Evolutionary conservation across 176 grass and related monocot genomes (phyloP).

Genomic region (Musa schizocarpa): DNA sequence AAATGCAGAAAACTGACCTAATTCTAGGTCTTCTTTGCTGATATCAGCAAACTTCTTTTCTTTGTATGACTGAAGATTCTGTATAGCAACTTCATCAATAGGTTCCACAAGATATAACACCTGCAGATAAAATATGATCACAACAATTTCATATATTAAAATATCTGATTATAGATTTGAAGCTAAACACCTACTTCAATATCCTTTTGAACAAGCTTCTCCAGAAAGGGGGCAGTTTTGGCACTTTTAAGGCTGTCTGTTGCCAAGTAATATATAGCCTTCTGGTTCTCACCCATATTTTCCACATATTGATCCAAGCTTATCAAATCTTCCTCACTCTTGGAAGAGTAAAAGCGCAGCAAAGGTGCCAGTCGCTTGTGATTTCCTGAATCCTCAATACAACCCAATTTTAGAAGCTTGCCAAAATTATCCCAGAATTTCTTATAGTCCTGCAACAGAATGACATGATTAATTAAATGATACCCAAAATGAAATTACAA

Average conservation of each 20-base stretch:
- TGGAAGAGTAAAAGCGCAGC: conserved; percentile 64
- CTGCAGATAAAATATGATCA: conserved; percentile 19
- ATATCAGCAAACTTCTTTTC: conserved; percentile 91
- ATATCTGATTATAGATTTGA: background rate
- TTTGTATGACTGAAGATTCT: conserved; percentile 91
- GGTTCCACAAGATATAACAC: conserved; percentile 80
- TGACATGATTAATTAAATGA: conserved; percentile 5
- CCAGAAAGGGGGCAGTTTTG: conserved; percentile 77
- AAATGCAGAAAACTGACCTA: conserved; percentile 31
- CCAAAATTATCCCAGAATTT: conserved; percentile 98
- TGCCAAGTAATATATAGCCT: conserved; percentile 88
- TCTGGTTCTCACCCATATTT: conserved; percentile 67
- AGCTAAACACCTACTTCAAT: conserved; percentile 42
- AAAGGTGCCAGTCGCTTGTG: conserved; percentile 65
- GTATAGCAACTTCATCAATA: conserved; percentile 91
- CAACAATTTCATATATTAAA: conserved; percentile 13
- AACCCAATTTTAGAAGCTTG: conserved; percentile 78
- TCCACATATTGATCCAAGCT: conserved; percentile 86
- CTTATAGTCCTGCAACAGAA: conserved; percentile 50
- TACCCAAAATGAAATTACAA: background rate
- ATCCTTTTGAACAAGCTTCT: conserved; percentile 83
- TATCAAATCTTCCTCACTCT: conserved; percentile 57
- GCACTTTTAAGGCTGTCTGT: conserved; percentile 77
- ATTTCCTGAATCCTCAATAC: conserved; percentile 87
- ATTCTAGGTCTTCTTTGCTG: conserved; percentile 83